Evolutionary conservation across 2,329 filamentous ascomycete genomes (phyloP), one percentile per base, ranked within the genome.

Genomic region (Apiospora marii): DNA sequence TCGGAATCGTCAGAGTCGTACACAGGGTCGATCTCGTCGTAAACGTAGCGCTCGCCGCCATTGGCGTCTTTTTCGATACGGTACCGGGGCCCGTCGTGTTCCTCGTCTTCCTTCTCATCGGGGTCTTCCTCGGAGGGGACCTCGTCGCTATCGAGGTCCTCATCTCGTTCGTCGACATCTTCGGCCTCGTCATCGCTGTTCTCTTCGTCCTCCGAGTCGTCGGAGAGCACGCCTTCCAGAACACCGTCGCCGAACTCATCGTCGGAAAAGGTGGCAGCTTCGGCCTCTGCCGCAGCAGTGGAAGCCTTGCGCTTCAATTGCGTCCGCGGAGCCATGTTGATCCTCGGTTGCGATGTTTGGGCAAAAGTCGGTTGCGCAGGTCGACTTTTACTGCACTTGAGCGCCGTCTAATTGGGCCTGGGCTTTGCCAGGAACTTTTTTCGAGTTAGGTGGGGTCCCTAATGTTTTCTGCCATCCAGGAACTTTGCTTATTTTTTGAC

Each of bases 1-100:
- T 98, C 96, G 3, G 93, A 93, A 80, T 98, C 96, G 83, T 99
- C 97, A 1, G 95, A 98, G 80, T 98, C 96, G 84, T 99, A 98
- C 71, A 95, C 92, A 3, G 96, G 94, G 76, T 98, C 93, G 75
- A 99, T 95, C 80, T 98, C 96, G 75, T 93, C 90, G 84, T 98
- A 99, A 64, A 98, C 88, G 80, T 97, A 99, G 81, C 96, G 91
- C 75, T 92, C 90, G 78, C 94, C 93, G 73, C 96, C 96, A 84
- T 98, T 96, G 77, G 96, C 96, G 79, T 98, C 96, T 72, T 88
- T 92, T 61, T 92, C 87, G 58, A 92, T 81, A 70, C 84, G 86
- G 75, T 90, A 90, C 75, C 87, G 87, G 72, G 83, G 82, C 30
- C 82, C 81, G 48, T 83, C 82, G 7, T 84, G 79, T 27, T 82